Percentiles rank a stretch among this genome's conserved stretches.
phyloP scores from a whole-genome alignment of 371 early-diverging fungal species.

The Mortierella sp. region DNA sequence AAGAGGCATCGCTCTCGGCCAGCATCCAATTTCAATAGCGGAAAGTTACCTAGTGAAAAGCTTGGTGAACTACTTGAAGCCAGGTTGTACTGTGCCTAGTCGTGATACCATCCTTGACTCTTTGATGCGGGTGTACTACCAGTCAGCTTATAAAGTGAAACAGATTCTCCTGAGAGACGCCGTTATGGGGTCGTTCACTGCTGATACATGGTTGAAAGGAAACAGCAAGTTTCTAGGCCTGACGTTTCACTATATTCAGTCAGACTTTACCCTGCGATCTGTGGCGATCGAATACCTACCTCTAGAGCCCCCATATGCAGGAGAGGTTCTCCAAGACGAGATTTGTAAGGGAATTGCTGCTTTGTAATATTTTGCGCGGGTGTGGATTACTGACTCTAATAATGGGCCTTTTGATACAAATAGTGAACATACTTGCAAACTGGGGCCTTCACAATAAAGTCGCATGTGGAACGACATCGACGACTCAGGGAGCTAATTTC shows the following conservation, averaged over 20 bases:
- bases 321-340: neutral
- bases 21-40: neutral
- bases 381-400: no score
- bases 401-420: neutral
- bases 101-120: neutral
- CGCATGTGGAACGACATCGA: constrained; percentile 1
- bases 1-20: neutral
- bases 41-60: neutral
- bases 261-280: constrained; percentile 2
- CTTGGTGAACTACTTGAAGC: neutral
- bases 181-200: constrained; percentile 6
- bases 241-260: constrained; percentile 11
- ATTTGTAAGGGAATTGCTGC: constrained; percentile 4
- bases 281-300: constrained; percentile 9
- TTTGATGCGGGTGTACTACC: neutral
- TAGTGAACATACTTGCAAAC: neutral
- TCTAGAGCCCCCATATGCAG: neutral
- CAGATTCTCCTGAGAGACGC: neutral
- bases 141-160: neutral
- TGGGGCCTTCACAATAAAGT: neutral
- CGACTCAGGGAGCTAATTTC: neutral
- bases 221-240: constrained; percentile 4
- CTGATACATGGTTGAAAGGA: constrained; percentile 16
- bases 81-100: neutral
- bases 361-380: neutral